phyloP scores from a whole-genome alignment of 1,284 basidiomycete genomes.

The Apiotrichum montevideense region DNA sequence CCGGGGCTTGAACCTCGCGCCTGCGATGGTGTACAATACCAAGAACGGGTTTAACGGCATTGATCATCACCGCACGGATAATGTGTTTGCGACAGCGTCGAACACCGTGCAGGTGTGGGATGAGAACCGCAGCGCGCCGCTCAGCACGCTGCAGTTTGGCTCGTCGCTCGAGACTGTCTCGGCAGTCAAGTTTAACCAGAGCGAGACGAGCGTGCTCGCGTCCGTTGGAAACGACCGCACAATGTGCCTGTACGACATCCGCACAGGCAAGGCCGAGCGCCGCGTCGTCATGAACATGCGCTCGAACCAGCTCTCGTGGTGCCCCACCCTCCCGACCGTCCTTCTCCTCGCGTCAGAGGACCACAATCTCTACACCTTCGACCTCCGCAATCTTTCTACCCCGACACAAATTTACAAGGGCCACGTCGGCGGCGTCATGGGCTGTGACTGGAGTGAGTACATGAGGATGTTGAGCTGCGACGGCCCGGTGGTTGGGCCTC shows the following conservation, averaged over 20 bases:
- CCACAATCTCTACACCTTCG: constrained; percentile 97
- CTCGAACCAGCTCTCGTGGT: constrained; percentile 87
- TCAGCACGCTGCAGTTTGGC: constrained; percentile 76
- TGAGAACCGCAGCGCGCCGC: constrained; percentile 73
- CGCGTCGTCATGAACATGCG: constrained; percentile 86
- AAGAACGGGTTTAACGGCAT: constrained; percentile 88
- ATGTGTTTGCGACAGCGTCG: constrained; percentile 89
- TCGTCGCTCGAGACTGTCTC: constrained; percentile 80
- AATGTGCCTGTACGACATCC: constrained; percentile 91
- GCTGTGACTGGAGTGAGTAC: constrained; percentile 71
- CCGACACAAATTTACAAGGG: constrained; percentile 96
- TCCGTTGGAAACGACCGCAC: constrained; percentile 91
- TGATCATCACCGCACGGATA: constrained; percentile 83
- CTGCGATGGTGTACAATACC: constrained; percentile 67
- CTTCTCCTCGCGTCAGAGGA: constrained; percentile 93
- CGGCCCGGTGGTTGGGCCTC: constrained; percentile 11
- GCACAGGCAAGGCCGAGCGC: constrained; percentile 89
- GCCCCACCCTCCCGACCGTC: constrained; percentile 86
- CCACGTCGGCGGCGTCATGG: constrained; percentile 92
- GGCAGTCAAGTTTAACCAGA: constrained; percentile 84
- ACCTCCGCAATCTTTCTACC: constrained; percentile 74
- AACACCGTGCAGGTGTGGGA: constrained; percentile 96
- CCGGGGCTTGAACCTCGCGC: constrained; percentile 47
- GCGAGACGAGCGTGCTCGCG: constrained; percentile 86
- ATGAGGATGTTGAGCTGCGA: constrained; percentile 15